Conservation (phyloP, 164 flowering plant species). For the Hamamelis virginiana region DNA sequence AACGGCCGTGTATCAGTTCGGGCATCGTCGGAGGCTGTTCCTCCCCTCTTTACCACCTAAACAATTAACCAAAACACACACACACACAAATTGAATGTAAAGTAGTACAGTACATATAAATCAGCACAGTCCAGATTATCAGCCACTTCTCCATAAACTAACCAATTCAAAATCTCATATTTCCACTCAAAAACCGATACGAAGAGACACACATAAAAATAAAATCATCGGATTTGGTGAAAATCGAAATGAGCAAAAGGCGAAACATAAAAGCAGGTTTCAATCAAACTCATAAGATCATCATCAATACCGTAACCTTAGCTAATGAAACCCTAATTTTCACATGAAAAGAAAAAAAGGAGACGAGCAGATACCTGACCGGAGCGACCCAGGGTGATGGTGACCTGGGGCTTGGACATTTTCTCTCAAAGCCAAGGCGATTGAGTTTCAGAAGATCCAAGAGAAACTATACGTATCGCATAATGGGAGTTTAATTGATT, state of each 20-base stretch:
- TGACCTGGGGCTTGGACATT: conserved; percentile 40
- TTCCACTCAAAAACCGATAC: neutral
- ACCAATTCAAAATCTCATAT: neutral
- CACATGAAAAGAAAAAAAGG: neutral
- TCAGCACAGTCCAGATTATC: neutral
- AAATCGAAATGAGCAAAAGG: no score
- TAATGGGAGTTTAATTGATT: neutral
- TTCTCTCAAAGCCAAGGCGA: neutral
- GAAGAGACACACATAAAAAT: no score
- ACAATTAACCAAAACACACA: neutral
- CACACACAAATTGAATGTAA: neutral
- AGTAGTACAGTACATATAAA: neutral
- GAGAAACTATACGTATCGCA: neutral
- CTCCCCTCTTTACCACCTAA: conserved; percentile 41
- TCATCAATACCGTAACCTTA: neutral
- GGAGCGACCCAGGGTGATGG: conserved; percentile 46
- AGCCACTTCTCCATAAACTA: neutral
- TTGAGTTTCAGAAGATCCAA: neutral
- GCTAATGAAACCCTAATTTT: no score
- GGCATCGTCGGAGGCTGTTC: conserved; percentile 7
- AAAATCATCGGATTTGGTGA: no score
- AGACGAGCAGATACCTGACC: conserved; percentile 32
- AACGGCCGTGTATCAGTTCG: conserved; percentile 1
- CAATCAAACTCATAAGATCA: neutral
- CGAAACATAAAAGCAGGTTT: no score